Evolutionary conservation across 192 early-diverging fungal genomes (phyloP), one percentile per base, ranked within the genome.

Genomic region (Backusella sp.): DNA sequence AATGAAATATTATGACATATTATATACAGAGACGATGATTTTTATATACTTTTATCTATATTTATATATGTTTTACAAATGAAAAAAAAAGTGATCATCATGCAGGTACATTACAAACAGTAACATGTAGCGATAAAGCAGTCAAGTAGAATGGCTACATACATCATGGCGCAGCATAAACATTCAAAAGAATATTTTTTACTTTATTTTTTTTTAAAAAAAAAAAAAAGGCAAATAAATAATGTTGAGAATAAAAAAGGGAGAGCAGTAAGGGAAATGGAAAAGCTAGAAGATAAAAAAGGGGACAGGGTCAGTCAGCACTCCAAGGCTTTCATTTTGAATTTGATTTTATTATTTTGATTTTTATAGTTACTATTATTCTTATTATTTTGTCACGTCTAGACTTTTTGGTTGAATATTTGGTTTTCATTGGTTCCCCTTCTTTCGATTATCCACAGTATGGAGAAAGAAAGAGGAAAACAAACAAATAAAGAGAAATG

Each of bases 101-200:
- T 56, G 53, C n/a, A 56, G 53, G 53, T 56, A 56, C 53, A 56
- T 56, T 56, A 56, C n/a, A 56, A 56, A 56, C 53, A 56, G 19
- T 17, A 44, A 44, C 19, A 56, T n/a, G 21, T 7, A 56, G 53
- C 9, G 6, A 9, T 56, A 3, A 21, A 21, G 53, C 21, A 56
- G 53, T 21, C 53, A 44, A 44, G 11, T 15, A 17, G 42, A 44
- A 44, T 53, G 21, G n/a, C 1, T 23, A 21, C 49, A 52, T n/a
- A 52, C 49, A 52, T 52, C 19, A 52, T 52, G n/a, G 19, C 46
- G 3, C 46, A 52, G 46, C 6, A 17, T 52, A 52, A 15, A n/a
- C 46, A 52, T 17, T 52, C 49, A 52, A 52, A 32, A 52, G 4
- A 49, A 49, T 6, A n/a, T 1, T n/a, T 52, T n/a, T 52, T 52